phyloP scores from a whole-genome alignment of 1,284 basidiomycete species.

The Puccinia polysora region DNA sequence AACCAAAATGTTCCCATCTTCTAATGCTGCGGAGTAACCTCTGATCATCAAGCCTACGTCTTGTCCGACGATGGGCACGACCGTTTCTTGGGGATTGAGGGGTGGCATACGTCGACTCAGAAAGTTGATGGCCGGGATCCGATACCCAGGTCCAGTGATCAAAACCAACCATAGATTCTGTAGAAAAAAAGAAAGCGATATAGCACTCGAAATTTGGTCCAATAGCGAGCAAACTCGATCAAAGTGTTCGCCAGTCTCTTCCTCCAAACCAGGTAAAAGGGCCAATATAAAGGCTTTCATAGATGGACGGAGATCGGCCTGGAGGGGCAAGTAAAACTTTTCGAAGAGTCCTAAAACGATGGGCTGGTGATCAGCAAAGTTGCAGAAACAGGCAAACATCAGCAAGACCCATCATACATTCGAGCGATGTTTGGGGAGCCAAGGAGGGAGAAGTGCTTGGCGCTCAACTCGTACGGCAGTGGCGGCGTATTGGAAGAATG shows the following conservation, averaged over 20 bases:
- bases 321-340: constrained; percentile 81
- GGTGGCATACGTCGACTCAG: constrained; percentile 70
- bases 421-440: not conserved
- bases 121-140: constrained; percentile 82
- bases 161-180: constrained; percentile 92
- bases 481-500: constrained; percentile 96
- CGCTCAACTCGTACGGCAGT: constrained; percentile 76
- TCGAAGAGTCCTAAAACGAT: constrained; percentile 80
- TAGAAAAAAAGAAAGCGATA: constrained; percentile 81
- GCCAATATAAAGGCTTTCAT: constrained; percentile 92
- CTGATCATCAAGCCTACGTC: constrained; percentile 89
- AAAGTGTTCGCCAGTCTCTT: constrained; percentile 93
- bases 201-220: constrained; percentile 73
- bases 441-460: constrained; percentile 21
- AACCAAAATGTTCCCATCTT: constrained; percentile 83
- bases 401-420: no score
- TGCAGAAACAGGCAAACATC: not conserved
- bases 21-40: constrained; percentile 78
- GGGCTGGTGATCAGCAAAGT: constrained; percentile 63
- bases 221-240: constrained; percentile 82
- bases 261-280: constrained; percentile 85
- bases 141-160: constrained; percentile 77
- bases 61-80: constrained; percentile 67
- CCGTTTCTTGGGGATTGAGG: constrained; percentile 57
- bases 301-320: constrained; percentile 73